These are phyloP conservation scores for Fusarium zealandicum DNA, from an alignment of 2,329 filamentous ascomycete genomes.

Conservation along the genomic window DNA sequence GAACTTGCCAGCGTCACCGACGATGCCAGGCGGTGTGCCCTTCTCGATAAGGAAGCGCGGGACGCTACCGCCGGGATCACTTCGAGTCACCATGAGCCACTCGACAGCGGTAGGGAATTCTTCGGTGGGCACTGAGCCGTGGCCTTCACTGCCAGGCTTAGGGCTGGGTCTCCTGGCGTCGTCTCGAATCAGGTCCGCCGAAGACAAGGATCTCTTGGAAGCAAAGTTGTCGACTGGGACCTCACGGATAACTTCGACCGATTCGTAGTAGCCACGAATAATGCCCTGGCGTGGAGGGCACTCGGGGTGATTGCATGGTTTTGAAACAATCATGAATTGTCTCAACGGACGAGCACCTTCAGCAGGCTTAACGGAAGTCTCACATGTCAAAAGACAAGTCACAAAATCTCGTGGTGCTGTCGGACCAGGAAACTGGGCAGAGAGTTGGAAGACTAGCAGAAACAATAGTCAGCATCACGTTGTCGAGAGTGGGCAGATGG, in stretches of 20 bases:
- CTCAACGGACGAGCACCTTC: conserved; percentile 55
- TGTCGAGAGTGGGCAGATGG: background rate
- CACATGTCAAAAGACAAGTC: conserved; percentile 75
- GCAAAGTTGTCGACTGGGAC: conserved; percentile 63
- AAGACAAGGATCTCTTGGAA: conserved; percentile 45
- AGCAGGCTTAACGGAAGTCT: conserved; percentile 51
- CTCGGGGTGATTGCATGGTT: conserved; percentile 79
- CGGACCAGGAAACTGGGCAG: conserved; percentile 88
- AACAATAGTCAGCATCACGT: conserved; percentile 25
- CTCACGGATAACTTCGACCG: conserved; percentile 88
- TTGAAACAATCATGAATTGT: conserved; percentile 87
- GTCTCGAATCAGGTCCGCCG: conserved; percentile 42
- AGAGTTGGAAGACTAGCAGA: conserved; percentile 77
- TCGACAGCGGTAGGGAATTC: conserved; percentile 65
- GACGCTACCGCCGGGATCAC: conserved; percentile 87
- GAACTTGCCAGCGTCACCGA: conserved; percentile 81
- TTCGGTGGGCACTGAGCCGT: conserved; percentile 29
- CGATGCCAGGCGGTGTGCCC: conserved; percentile 82
- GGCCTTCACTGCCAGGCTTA: conserved; percentile 20
- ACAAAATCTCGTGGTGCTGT: conserved; percentile 90
- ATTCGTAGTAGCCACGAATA: conserved; percentile 88
- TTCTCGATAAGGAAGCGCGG: conserved; percentile 92
- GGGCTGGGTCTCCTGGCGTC: conserved; percentile 37
- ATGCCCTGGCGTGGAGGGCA: conserved; percentile 74
- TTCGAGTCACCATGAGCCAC: conserved; percentile 92